phyloP scores from a whole-genome alignment of 805 yeast genomes.

The Pichia scutulata region DNA sequence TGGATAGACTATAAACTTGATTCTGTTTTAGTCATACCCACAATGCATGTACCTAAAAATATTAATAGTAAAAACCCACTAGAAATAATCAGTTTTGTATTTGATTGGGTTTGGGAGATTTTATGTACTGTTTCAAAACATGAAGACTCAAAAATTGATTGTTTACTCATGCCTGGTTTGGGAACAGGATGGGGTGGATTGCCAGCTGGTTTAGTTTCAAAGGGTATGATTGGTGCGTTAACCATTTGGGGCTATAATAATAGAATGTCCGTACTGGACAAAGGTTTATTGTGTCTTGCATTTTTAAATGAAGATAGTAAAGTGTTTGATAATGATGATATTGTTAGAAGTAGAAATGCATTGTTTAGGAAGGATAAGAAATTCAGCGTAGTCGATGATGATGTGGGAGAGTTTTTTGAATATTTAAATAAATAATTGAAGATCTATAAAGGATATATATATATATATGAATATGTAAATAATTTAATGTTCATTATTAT shows the following conservation, averaged over 20 bases:
- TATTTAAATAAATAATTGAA: neutral
- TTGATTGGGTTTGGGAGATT: conserved; percentile 33
- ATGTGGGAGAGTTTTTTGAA: conserved; percentile 6
- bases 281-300: conserved; percentile 19
- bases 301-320: conserved; percentile 21
- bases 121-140: conserved; percentile 21
- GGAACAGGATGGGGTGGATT: conserved; percentile 35
- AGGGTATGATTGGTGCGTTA: conserved; percentile 31
- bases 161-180: conserved; percentile 30
- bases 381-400: conserved; percentile 4
- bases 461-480: neutral
- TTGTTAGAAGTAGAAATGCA: neutral
- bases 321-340: conserved; percentile 3
- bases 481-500: neutral
- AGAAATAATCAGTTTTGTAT: conserved; percentile 20
- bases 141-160: conserved; percentile 15
- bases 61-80: conserved; percentile 3
- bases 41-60: conserved; percentile 32
- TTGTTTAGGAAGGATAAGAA: neutral
- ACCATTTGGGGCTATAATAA: conserved; percentile 17
- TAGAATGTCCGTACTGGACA: conserved; percentile 9
- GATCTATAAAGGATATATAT: neutral
- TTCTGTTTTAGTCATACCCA: conserved; percentile 31
- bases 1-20: conserved; percentile 24
- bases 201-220: conserved; percentile 26